phyloP scores from a whole-genome alignment of 208 protist genomes.

The Trypanosoma cruzi region DNA sequence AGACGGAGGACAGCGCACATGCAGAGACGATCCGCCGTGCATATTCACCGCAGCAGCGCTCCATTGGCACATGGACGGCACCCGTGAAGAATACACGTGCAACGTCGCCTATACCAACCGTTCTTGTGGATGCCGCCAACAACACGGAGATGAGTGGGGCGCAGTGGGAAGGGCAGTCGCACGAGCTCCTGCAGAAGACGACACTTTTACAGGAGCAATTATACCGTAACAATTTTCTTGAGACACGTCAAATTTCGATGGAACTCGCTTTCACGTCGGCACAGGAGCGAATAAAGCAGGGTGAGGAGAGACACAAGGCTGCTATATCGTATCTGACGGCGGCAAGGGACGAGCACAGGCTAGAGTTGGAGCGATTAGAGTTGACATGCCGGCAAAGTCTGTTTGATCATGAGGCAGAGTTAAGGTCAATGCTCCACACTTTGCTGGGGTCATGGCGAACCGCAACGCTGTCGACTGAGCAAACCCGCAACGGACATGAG shows the following conservation, averaged over 20 bases:
- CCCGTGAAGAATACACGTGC: neutral
- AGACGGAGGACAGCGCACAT: neutral
- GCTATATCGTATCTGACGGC: neutral
- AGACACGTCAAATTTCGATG: neutral
- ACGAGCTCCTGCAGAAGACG: neutral
- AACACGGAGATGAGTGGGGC: neutral
- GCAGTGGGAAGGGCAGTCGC: constrained; percentile 2
- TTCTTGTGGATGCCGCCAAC: neutral
- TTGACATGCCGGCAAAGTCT: neutral
- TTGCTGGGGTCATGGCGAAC: neutral
- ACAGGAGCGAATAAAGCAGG: constrained; percentile 1
- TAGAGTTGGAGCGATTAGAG: constrained; percentile 1
- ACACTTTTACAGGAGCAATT: neutral
- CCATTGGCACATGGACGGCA: constrained; percentile 5
- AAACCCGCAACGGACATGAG: neutral
- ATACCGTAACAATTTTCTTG: constrained; percentile 3
- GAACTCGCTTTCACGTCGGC: neutral
- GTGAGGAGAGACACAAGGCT: neutral
- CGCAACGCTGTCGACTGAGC: neutral
- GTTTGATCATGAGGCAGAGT: neutral
- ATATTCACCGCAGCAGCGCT: neutral
- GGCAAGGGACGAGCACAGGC: neutral
- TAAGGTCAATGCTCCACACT: neutral
- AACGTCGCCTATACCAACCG: neutral
- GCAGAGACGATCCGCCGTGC: neutral